Conservation (phyloP, 140 eudicot species). For the Anethum foeniculum region DNA sequence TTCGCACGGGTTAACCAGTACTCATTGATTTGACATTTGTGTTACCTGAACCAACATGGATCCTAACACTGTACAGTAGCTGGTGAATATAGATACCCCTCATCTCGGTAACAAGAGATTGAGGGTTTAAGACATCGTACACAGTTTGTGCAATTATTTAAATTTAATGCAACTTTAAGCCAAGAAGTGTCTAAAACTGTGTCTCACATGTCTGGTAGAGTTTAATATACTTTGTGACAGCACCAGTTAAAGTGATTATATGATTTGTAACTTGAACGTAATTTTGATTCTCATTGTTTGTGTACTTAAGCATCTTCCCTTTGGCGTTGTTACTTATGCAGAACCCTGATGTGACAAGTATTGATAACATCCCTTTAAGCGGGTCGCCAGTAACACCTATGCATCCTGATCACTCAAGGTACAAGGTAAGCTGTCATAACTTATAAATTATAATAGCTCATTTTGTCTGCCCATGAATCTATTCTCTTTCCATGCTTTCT, state of each 20-base stretch:
- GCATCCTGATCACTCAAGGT: slow-evolving; percentile 31
- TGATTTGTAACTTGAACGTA: neutral
- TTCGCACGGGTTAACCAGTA: no score
- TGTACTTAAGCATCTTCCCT: neutral
- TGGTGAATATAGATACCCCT: neutral
- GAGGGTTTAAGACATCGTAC: neutral
- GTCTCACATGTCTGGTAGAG: neutral
- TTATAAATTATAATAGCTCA: neutral
- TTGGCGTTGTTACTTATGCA: slow-evolving; percentile 29
- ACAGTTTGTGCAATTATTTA: neutral
- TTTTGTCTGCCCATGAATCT: neutral
- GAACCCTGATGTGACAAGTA: slow-evolving; percentile 29
- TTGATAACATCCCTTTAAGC: slow-evolving; percentile 22
- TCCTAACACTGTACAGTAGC: no score
- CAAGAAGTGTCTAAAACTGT: neutral
- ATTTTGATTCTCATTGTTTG: neutral
- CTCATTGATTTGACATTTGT: no score
- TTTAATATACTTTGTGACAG: no score
- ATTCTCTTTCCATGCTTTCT: neutral
- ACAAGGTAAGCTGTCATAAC: slow-evolving; percentile 30
- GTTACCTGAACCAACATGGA: neutral
- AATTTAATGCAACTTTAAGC: neutral
- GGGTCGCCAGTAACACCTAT: slow-evolving; percentile 42
- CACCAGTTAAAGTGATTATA: neutral
- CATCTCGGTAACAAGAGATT: neutral